A percentile compares a stretch with the other conserved stretches of the same genome.
Conservation (phyloP, 306 rosid species). For the Phaseolus lunatus region DNA sequence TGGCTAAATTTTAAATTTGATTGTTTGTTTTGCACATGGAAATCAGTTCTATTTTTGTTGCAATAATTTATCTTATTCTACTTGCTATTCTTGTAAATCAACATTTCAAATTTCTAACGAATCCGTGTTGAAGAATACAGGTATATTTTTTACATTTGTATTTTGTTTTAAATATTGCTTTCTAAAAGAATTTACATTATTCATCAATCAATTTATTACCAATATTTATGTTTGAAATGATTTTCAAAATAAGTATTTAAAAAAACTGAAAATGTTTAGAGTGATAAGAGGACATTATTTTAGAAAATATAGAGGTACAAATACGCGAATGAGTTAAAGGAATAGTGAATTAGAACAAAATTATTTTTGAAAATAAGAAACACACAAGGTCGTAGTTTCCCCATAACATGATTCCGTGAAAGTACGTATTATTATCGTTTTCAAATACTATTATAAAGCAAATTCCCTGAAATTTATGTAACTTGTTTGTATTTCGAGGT, state of each 20-base stretch:
- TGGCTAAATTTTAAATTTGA: constrained; percentile 31
- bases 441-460: no score
- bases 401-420: no score
- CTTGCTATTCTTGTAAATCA: background rate
- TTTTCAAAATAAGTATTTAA: background rate
- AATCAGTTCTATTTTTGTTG: constrained; percentile 21
- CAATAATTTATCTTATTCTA: constrained; percentile 20
- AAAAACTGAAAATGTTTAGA: background rate
- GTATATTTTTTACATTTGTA: background rate
- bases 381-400: no score
- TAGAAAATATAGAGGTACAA: no score
- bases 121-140: background rate
- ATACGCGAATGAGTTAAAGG: no score
- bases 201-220: background rate
- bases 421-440: no score
- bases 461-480: no score
- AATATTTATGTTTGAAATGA: background rate
- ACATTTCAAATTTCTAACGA: background rate
- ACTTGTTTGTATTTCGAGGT: no score
- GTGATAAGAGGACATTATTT: background rate
- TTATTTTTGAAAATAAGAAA: no score
- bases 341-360: no score
- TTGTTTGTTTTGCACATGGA: constrained; percentile 48
- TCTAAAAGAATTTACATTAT: background rate
- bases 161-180: background rate